Base-by-base conservation (phyloP, 495 filamentous ascomycete genomes). In the Penicillium roqueforti region DNA sequence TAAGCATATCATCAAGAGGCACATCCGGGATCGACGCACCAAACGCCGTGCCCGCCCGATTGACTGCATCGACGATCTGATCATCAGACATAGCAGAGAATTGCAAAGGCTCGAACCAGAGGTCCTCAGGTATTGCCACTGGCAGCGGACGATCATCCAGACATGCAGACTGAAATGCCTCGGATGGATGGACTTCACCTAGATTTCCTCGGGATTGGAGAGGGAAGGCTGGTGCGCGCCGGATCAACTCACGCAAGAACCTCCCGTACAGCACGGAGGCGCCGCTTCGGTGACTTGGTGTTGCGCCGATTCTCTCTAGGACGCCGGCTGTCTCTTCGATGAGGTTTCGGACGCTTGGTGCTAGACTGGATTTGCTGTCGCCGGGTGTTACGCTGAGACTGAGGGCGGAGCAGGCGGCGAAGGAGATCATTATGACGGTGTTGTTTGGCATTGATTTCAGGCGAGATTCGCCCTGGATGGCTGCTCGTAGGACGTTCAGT, bases 401-500 rank as follows among this genome's bases (percentile, higher is more conserved):
- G 19, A 89, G 72, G 1, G 85, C 84, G 42, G 87, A 85, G 58
- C 85, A 87, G 16, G 86, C 86, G 1, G 85, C 85, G 50, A 87
- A 89, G 4, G 85, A 86, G 20, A 88, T 87, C 86, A 87, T 88
- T 57, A 87, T 88, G 36, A 84, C 82, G 0, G 86, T 84, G 54
- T 89, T 88, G 70, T 88, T 89, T 4, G 86, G 86, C 85, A 89
- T 87, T 9, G 85, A 87, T 34, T 84, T 82, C 4, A 89, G 76
- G 54, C 83, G 78, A 2, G 74, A 71, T 65, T 89, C 86, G 5
- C 86, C 85, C 66, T 87, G 85, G 13, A 87, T 86, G 13, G 86
- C 84, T 3, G 84, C 82, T 46, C 86, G 79, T 68, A 89, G 79
- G n/a, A 89, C 86, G 63, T 87, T 87, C 16, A 89, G 60, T 1